Evolutionary conservation across 805 yeast genomes (phyloP), one percentile per base, ranked within the genome.

Genomic region (Candida schatavii): DNA sequence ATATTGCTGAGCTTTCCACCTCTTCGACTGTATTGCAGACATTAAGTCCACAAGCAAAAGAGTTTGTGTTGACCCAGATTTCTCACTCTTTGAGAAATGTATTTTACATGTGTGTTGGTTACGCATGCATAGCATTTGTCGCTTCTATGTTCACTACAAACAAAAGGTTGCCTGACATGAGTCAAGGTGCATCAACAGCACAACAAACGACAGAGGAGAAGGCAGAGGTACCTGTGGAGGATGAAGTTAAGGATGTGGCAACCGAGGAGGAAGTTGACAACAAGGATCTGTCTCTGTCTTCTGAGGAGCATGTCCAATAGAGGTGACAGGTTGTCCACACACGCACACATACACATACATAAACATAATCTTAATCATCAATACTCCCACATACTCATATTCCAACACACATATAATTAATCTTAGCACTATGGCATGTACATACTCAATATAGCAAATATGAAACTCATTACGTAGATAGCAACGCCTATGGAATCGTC

Each of bases 81-180:
- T 63, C 73, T 72, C 44, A 49, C 2, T 53, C 68, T 13, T 58
- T 77, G 26, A 53, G 57, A 33, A 65, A 66, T 44, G 73, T 68
- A 0, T 74, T 70, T 41, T 72, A 65, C 52, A 54, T 68, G 48
- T 46, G 59, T 18, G 34, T 74, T n/a, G 80, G 70, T 0, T 57
- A 67, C 21, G 56, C 69, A 1, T 49, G 55, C 4, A 13, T 67
- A 6, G 49, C 64, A 3, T 50, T 66, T 4, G 30, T 74, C 3
- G 44, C 51, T 6, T 41, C 59, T 1, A 5, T 70, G 0, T 65
- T 71, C 37, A 55, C 60, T 39, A 67, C 79, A 17, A 67, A 65
- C 48, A 55, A 59, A 27, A 74, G 72, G 7, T 62, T 61, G 47
- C 77, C 59, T 22, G 29, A 43, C 33, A 6, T 15, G 4, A 27